A percentile compares a stretch with the other conserved stretches of the same genome.
Conservation (phyloP, 352 stramenopile genomes). For the Pythium graminicola region DNA sequence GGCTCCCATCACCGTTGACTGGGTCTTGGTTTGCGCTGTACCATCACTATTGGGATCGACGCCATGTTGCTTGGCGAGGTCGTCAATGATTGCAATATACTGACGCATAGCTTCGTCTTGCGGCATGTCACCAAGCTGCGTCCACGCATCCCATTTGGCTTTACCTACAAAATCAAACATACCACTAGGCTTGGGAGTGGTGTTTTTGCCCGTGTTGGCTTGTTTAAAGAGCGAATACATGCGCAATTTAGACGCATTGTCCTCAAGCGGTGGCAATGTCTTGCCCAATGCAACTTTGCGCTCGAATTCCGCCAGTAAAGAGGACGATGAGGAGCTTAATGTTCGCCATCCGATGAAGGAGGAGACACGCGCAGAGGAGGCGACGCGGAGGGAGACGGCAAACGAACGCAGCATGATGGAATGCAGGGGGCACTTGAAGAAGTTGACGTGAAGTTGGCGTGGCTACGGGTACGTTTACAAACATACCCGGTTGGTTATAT, state of each 20-base stretch:
- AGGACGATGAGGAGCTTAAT: conserved; percentile 6
- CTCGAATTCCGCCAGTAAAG: conserved; percentile 37
- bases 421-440: neutral
- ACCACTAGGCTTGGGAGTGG: conserved; percentile 44
- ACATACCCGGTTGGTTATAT: neutral
- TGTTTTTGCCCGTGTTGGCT: conserved; percentile 50
- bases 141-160: conserved; percentile 82
- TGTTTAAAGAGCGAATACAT: conserved; percentile 87
- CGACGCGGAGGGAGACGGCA: neutral
- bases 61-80: conserved; percentile 41
- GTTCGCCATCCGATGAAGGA: conserved; percentile 5
- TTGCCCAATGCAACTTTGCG: conserved; percentile 62
- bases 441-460: neutral
- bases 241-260: conserved; percentile 72
- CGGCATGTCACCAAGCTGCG: conserved; percentile 52
- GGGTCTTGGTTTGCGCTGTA: neutral
- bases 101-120: conserved; percentile 60
- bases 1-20: neutral
- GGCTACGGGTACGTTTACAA: neutral
- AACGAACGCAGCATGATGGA: conserved; percentile 8
- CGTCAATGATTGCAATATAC: conserved; percentile 75
- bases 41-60: conserved; percentile 15
- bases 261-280: conserved; percentile 53
- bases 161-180: conserved; percentile 83
- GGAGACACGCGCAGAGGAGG: neutral